phyloP scores from a whole-genome alignment of 2,329 filamentous ascomycete species.

The Monosporascus sp. region DNA sequence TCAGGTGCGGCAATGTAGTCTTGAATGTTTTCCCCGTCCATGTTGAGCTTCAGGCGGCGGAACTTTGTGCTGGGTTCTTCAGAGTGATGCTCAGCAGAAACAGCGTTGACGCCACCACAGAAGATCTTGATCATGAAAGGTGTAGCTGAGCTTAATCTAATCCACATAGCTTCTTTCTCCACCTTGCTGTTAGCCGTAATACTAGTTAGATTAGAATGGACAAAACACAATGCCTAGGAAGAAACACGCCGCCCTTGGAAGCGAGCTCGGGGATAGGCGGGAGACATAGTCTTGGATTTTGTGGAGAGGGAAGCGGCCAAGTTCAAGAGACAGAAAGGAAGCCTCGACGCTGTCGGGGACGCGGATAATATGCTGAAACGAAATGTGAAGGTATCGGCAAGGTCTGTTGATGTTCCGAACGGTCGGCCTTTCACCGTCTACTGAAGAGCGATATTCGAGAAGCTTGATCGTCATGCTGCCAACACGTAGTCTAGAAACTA shows the following conservation, averaged over 20 bases:
- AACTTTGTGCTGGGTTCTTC: conserved; percentile 15
- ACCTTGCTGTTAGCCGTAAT: not conserved
- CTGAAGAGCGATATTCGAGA: not conserved
- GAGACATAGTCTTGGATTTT: conserved; percentile 26
- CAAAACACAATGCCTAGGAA: conserved; percentile 36
- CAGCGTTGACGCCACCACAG: conserved; percentile 34
- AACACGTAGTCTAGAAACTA: no score
- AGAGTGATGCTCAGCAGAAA: conserved; percentile 29
- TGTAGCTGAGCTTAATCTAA: conserved; percentile 20
- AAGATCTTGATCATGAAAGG: conserved; percentile 36
- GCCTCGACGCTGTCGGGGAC: conserved; percentile 33
- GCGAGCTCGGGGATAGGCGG: conserved; percentile 30
- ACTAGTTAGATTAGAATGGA: no score
- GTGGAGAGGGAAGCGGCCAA: conserved; percentile 35
- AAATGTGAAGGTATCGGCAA: conserved; percentile 22
- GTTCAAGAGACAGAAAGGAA: conserved; percentile 28
- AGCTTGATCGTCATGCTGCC: no score
- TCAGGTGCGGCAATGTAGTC: conserved; percentile 31
- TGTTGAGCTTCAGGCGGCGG: conserved; percentile 5
- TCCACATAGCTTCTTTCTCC: conserved; percentile 36
- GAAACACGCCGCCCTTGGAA: conserved; percentile 37
- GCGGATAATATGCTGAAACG: conserved; percentile 36
- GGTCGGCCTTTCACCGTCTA: not conserved
- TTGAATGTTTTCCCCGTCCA: conserved; percentile 12
- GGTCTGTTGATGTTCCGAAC: not conserved